Percentiles rank a stretch among this genome's conserved stretches.
These are phyloP conservation scores for Candida gorgasii DNA, from an alignment of 805 yeast genomes.

Conservation along the genomic window DNA sequence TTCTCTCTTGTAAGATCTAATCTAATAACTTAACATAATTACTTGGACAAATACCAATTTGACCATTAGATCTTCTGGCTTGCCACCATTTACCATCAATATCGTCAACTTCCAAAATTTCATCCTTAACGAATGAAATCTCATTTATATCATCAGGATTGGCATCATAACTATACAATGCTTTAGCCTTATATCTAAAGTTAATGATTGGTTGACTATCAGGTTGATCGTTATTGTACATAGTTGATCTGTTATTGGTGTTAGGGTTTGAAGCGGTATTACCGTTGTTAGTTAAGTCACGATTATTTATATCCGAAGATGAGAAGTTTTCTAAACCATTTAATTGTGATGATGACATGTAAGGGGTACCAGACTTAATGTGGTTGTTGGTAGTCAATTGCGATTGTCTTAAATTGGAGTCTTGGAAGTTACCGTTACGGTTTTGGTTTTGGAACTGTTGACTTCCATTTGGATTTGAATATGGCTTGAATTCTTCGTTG, in stretches of 20 bases:
- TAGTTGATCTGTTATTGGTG: constrained; percentile 20
- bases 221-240: constrained; percentile 22
- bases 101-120: constrained; percentile 86
- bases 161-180: constrained; percentile 83
- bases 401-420: constrained; percentile 35
- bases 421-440: constrained; percentile 18
- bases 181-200: constrained; percentile 84
- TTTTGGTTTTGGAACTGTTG: constrained; percentile 5
- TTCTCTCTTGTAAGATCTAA: background rate
- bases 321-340: constrained; percentile 62
- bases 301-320: constrained; percentile 32
- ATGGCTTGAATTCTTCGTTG: constrained; percentile 17
- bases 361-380: constrained; percentile 28
- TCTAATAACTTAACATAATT: constrained; percentile 80
- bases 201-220: constrained; percentile 32
- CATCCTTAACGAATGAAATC: constrained; percentile 87
- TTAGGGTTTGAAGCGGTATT: background rate
- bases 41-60: constrained; percentile 94
- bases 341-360: constrained; percentile 55
- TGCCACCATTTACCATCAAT: constrained; percentile 99
- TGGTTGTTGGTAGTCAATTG: constrained; percentile 30
- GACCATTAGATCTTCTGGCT: constrained; percentile 85
- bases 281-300: constrained; percentile 28
- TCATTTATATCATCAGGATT: constrained; percentile 93
- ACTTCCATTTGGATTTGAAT: background rate